Conservation (phyloP, 2,329 filamentous ascomycete genomes). For the Tolypocladium inflatum region DNA sequence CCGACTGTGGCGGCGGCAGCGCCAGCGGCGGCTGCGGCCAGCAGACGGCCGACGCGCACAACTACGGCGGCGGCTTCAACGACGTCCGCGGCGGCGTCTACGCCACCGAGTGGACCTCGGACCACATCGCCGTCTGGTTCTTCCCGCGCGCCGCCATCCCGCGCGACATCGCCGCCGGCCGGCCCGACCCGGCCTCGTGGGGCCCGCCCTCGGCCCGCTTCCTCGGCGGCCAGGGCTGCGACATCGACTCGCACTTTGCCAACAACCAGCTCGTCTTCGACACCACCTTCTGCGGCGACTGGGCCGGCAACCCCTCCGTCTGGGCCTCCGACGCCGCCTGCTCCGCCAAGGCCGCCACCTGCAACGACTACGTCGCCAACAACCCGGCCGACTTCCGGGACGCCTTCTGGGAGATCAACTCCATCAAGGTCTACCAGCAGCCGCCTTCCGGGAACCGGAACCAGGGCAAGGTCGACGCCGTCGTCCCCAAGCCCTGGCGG, state of each 20-base stretch:
- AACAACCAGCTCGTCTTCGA: conserved; percentile 71
- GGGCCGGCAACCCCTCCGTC: conserved; percentile 56
- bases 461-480: not conserved
- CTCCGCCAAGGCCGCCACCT: conserved; percentile 50
- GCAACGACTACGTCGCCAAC: conserved; percentile 60
- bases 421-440: conserved; percentile 50
- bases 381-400: conserved; percentile 63
- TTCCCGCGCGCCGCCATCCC: conserved; percentile 62
- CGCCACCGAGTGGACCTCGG: conserved; percentile 65
- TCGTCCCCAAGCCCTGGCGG: not conserved
- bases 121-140: conserved; percentile 70
- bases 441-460: not conserved
- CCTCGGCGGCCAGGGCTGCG: conserved; percentile 53
- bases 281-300: conserved; percentile 80
- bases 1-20: conserved; percentile 47
- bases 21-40: conserved; percentile 53
- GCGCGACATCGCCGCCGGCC: conserved; percentile 46
- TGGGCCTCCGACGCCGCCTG: conserved; percentile 54
- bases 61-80: conserved; percentile 66
- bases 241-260: conserved; percentile 61
- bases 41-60: conserved; percentile 36
- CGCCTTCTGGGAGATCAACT: conserved; percentile 71
- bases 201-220: conserved; percentile 61
- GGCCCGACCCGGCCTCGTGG: conserved; percentile 60
- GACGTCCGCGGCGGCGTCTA: conserved; percentile 59